Evolutionary conservation across 169 alveolate species (phyloP), one percentile per base, ranked within the genome.

Genomic region (Cryptosporidium canis): DNA sequence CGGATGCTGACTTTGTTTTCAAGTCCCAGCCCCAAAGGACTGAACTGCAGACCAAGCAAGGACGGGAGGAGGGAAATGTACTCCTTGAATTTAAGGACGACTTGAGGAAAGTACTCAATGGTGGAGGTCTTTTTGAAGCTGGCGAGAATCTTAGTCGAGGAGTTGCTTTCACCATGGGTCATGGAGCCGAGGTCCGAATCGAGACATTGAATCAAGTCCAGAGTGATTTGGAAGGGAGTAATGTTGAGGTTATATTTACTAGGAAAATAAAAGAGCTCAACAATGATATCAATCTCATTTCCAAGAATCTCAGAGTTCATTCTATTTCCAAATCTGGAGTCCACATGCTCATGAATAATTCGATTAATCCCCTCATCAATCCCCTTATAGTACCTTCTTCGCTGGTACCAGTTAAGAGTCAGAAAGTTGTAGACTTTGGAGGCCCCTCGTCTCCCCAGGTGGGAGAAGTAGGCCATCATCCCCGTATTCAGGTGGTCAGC

Each of bases 191-290:
- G 43, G 27, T 66, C 4, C 21, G 83, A 44, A 24, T 67, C 83
- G n/a, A 44, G 24, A 18, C 84, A 70, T 37, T 70, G 41, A 18
- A 70, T 55, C 41, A 70, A 51, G 9, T 70, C 84, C 12, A 70
- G 44, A 48, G 55, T 31, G 31, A 70, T 37, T 9, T 33, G 53
- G 11, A 70, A 70, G 9, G 84, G 84, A n/a, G 67, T 24, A 8
- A 70, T 70, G 33, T 70, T 70, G n/a, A 70, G 3, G 53, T 70
- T 70, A 70, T 70, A 70, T 70, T 51, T 24, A 0, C 39, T 70
- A 4, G 84, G 84, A n/a, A 37, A 70, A 33, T 70, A 70, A 70
- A 51, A 31, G 18, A 70, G 61, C 4, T 70, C 84, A 33, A 55
- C 67, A 51, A 70, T 29, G 14, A 70, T 70, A 12, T 70, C 84